Base-by-base conservation (phyloP, 768 basidiomycete species). In the Ramaria rubella region DNA sequence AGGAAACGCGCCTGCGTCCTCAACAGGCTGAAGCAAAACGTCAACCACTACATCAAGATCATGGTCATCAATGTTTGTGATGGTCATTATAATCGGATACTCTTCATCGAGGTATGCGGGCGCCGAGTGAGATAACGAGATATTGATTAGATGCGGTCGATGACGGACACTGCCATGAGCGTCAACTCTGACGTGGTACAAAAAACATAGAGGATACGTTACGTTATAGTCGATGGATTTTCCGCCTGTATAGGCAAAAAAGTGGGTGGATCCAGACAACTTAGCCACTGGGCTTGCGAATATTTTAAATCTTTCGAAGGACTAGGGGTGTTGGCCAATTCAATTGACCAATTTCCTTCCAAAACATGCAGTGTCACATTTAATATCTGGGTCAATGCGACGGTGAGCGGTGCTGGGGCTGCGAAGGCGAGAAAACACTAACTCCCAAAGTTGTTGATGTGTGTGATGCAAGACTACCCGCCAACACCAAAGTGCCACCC, bases 41-140 rank as follows among this genome's bases (percentile, higher is more conserved):
- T 93, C 88, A 9, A 92, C 72, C 4, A 77, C 71, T 12, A 90
- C 70, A 15, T 88, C 82, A 11, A 97, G 69, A 24, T 83, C 77
- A 19, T 82, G 75, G 45, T 81, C 79, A 65, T 96, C 93, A 4
- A 72, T 64, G 65, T 94, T 96, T 4, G 72, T 79, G 14, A 95
- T 75, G 45, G 81, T 75, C 40, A 97, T 73, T 11, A 67, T 65
- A 61, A 97, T 85, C 0, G 87, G 84, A 64, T 87, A 90, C 44
- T 79, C 77, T 67, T 96, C 94, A 59, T 88, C 85, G 33, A 95
- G 68, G 67, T 86, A 89, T 1, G 90, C 91, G 0, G 88, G 87
- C 1, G 77, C 68, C 0, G 78, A 70, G 57, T 92, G 85, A 1
- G 73, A 67, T 44, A 94, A 65, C 0, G 74, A 70, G 19, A 90